Percentiles rank a stretch among this genome's conserved stretches.
Conservation (phyloP, 257 asterid genomes). For the Avicennia marina region DNA sequence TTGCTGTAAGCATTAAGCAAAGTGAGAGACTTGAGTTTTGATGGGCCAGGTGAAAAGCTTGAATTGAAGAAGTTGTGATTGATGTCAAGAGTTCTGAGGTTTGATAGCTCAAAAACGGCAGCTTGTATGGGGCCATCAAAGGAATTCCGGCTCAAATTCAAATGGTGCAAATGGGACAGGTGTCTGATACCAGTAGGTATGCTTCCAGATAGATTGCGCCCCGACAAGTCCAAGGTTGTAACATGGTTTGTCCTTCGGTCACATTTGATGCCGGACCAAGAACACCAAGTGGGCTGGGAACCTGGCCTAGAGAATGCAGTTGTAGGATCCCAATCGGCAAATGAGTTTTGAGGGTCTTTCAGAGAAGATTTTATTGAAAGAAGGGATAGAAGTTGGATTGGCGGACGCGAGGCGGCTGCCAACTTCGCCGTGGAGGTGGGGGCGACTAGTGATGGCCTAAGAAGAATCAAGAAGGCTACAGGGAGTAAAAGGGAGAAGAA, state of each 20-base stretch:
- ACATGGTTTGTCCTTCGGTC: conserved; percentile 39
- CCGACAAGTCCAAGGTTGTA: conserved; percentile 56
- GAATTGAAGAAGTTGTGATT: conserved; percentile 68
- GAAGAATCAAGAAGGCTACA: conserved; percentile 18
- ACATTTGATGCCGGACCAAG: conserved; percentile 76
- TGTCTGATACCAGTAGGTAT: conserved; percentile 41
- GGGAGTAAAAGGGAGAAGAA: conserved; percentile 15
- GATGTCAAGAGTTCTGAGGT: conserved; percentile 56
- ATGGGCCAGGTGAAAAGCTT: conserved; percentile 54
- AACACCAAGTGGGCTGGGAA: conserved; percentile 55
- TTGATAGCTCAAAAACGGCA: conserved; percentile 50
- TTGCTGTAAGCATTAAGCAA: conserved; percentile 71
- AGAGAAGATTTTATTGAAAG: conserved; percentile 62
- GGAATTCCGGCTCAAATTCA: conserved; percentile 70
- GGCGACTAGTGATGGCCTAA: too few relatives aligned
- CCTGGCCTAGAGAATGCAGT: conserved; percentile 30
- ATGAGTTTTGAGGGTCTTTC: conserved; percentile 42
- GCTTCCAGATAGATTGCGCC: conserved; percentile 66
- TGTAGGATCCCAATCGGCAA: conserved; percentile 53
- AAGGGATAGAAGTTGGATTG: conserved; percentile 51
- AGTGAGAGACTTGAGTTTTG: conserved; percentile 47
- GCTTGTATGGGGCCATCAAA: conserved; percentile 54
- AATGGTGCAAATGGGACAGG: conserved; percentile 42
- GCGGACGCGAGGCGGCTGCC: conserved; percentile 23
- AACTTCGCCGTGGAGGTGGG: background rate